Evolutionary conservation across 306 rosid genomes (phyloP).

Genomic region (Dicorynia guianensis): DNA sequence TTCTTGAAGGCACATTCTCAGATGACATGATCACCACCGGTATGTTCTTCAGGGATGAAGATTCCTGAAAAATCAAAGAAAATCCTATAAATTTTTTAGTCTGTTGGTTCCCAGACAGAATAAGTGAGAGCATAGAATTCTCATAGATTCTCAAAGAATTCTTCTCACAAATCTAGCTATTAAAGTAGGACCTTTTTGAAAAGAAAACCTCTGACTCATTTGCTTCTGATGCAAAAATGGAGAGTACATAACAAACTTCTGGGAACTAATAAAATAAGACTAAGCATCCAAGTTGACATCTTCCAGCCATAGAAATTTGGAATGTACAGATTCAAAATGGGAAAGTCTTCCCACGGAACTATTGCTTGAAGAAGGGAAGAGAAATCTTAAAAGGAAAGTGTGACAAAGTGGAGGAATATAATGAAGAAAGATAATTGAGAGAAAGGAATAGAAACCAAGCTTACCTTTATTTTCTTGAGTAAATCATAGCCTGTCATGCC

Average conservation of each 20-base stretch:
- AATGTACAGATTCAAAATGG: slow-evolving; percentile 45
- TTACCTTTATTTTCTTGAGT: slow-evolving; percentile 91
- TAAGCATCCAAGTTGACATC: slow-evolving; percentile 43
- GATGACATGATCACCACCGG: slow-evolving; percentile 98
- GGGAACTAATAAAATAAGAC: slow-evolving; percentile 35
- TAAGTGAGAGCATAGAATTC: slow-evolving; percentile 32
- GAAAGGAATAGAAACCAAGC: slow-evolving; percentile 42
- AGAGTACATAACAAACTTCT: slow-evolving; percentile 40
- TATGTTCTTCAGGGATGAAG: slow-evolving; percentile 82
- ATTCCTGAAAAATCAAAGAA: slow-evolving; percentile 75
- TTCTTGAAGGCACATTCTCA: slow-evolving; percentile 95
- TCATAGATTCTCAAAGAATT: slow-evolving; percentile 34
- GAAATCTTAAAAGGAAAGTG: slow-evolving; percentile 40
- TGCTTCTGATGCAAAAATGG: slow-evolving; percentile 42
- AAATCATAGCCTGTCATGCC: slow-evolving; percentile 99
- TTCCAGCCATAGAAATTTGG: slow-evolving; percentile 31
- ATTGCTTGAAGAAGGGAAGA: slow-evolving; percentile 1
- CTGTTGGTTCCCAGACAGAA: slow-evolving; percentile 39
- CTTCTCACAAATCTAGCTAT: slow-evolving; percentile 35
- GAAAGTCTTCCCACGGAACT: slow-evolving; percentile 26
- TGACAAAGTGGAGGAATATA: slow-evolving; percentile 41
- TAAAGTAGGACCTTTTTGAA: slow-evolving; percentile 30
- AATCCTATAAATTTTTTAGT: slow-evolving; percentile 41
- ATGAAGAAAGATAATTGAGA: slow-evolving; percentile 42
- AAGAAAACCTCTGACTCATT: slow-evolving; percentile 45